Base-by-base conservation (phyloP, 768 basidiomycete species). In the Termitomyces sp. region DNA sequence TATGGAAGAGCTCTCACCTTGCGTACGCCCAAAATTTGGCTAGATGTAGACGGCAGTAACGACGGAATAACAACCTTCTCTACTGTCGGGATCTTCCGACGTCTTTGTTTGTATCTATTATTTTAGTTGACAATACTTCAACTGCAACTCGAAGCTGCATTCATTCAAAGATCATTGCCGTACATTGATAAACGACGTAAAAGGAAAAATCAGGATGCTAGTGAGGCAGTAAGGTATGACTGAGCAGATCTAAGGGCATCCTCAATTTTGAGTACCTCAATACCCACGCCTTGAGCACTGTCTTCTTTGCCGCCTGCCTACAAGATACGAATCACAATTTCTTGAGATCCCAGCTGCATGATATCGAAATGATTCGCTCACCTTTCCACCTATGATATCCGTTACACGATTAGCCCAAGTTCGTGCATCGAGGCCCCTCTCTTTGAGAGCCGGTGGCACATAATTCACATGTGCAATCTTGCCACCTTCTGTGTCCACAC, bases 231-330 rank as follows among this genome's bases (percentile, higher is more conserved):
- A n/a, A 77, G 48, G 61, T 77, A 78, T 49, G 73, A 66, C 59
- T 73, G 72, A 3, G 90, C 92, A 23, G 76, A 75, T 54, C 64
- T 66, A 19, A 93, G 63, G 1, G 91, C 94, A 57, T 89, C 90
- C 16, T 79, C 72, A 2, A 93, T 72, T 70, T 81, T 86, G 25
- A 70, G 71, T 0, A 79, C 69, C 59, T 91, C 79, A 3, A 76
- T 72, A 30, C 97, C 97, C 14, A 96, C 85, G 25, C 97, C 97
- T 66, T 95, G 93, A 2, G 89, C 89, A 54, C 83, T 80, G 37
- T 98, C 97, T 57, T 92, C 92, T 72, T 95, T 98, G 14, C 97
- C 97, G 54, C 97, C 97, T 51, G 93, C 93, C 92, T 94, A 54
- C 28, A 39, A 17, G 27, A 34, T 8, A 56, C 25, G 50, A 37